Evolutionary conservation across 768 basidiomycete species (phyloP).

Genomic region (Tulasnella sp.): DNA sequence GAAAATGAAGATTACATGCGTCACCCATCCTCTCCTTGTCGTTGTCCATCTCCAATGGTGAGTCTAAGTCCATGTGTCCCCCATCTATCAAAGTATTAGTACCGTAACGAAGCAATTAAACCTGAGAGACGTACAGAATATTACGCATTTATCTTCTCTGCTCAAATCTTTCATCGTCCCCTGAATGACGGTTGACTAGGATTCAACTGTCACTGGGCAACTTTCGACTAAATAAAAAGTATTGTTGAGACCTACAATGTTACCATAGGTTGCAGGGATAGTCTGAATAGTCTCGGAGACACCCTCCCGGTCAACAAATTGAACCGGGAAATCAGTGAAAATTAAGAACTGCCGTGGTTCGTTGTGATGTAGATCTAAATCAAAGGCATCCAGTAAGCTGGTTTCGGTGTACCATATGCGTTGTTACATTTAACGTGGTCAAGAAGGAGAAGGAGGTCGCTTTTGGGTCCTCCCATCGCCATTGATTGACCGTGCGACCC

Average conservation of each 20-base stretch:
- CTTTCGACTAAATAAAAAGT: too few relatives aligned
- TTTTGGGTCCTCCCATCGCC: too few relatives aligned
- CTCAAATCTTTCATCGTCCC: neutral
- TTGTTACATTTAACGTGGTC: neutral
- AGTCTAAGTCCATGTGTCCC: neutral
- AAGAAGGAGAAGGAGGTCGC: neutral
- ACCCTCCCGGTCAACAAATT: neutral
- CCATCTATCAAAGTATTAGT: neutral
- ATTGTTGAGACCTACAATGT: neutral
- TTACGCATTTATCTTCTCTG: neutral
- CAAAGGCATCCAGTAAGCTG: neutral
- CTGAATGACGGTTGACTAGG: neutral
- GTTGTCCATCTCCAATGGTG: neutral
- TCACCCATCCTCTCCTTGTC: neutral
- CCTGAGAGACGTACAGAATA: neutral
- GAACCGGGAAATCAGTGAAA: neutral
- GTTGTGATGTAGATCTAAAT: neutral
- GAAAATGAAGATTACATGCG: too few relatives aligned
- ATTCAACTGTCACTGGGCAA: neutral
- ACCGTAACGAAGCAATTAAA: neutral
- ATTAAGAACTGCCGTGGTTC: neutral
- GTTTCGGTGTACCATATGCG: neutral
- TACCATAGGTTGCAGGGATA: neutral
- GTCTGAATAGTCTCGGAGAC: neutral
- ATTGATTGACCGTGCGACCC: too few relatives aligned